Percentiles rank a stretch among this genome's conserved stretches.
Evolutionary conservation across 1,284 basidiomycete species (phyloP).

Genomic region (Ceratobasidium sp.): DNA sequence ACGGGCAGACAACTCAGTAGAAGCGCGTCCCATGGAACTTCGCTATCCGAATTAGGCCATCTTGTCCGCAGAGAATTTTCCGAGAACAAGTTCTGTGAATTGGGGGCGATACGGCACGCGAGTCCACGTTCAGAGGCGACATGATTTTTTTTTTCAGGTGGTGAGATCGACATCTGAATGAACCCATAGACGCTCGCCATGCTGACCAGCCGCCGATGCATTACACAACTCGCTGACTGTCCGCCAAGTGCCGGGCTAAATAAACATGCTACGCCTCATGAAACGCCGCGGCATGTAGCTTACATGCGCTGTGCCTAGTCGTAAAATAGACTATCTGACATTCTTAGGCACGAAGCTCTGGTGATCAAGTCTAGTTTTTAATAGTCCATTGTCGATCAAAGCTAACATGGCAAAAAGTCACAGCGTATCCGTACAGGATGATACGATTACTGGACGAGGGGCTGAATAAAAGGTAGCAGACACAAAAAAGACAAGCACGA

Average conservation of each 20-base stretch:
- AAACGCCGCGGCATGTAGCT: neutral
- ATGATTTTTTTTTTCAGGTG: no score
- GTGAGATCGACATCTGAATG: neutral
- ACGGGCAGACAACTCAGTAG: neutral
- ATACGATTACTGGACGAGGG: slow-evolving; percentile 7
- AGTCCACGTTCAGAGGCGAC: no score
- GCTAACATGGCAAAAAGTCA: slow-evolving; percentile 1
- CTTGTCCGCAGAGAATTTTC: neutral
- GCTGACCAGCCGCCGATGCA: neutral
- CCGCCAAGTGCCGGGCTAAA: neutral
- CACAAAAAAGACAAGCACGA: neutral
- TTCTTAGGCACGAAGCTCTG: neutral
- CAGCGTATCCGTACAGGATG: slow-evolving; percentile 5
- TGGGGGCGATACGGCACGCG: no score
- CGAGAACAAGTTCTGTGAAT: neutral
- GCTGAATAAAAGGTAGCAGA: slow-evolving; percentile 6
- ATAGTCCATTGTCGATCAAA: slow-evolving; percentile 18
- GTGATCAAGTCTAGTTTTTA: slow-evolving; percentile 2
- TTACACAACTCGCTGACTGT: slow-evolving; percentile 1
- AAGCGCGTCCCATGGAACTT: neutral
- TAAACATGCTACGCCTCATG: neutral
- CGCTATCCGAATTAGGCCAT: neutral
- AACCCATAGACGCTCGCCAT: neutral
- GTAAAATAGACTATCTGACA: slow-evolving; percentile 3
- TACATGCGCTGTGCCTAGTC: neutral